Evolutionary conservation across 148 eudicot species (phyloP).

Genomic region (Dianthus caryophyllus): DNA sequence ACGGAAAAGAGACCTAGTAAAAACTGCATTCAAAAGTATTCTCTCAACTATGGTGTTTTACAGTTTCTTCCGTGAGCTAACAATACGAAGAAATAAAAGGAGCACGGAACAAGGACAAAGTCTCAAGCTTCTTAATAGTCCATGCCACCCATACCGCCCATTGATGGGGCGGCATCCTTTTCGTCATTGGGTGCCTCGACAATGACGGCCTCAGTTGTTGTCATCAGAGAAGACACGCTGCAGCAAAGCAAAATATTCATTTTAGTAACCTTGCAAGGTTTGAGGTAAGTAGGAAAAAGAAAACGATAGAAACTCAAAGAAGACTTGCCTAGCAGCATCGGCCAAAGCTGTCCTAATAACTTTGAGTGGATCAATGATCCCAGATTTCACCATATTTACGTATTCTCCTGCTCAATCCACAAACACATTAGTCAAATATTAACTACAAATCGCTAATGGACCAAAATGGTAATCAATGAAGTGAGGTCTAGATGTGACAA

Average conservation of each 20-base stretch:
- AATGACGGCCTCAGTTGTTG: slow-evolving; percentile 76
- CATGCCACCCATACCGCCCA: slow-evolving; percentile 72
- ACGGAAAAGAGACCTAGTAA: no score
- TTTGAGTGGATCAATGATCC: slow-evolving; percentile 87
- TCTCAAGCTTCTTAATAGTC: no score
- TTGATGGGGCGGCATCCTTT: slow-evolving; percentile 39
- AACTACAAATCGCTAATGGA: no score
- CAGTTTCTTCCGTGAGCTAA: no score
- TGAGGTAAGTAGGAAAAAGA: background rate
- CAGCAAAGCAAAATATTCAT: slow-evolving; percentile 6
- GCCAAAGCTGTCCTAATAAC: slow-evolving; percentile 84
- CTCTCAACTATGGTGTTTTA: no score
- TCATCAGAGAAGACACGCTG: slow-evolving; percentile 80
- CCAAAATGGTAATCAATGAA: no score
- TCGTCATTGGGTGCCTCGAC: slow-evolving; percentile 66
- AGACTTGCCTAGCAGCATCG: slow-evolving; percentile 78
- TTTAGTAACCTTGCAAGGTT: background rate
- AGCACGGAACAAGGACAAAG: no score
- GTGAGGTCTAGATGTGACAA: no score
- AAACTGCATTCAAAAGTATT: no score
- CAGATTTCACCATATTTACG: slow-evolving; percentile 83
- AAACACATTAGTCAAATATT: no score
- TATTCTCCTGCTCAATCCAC: slow-evolving; percentile 55
- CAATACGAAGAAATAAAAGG: no score
- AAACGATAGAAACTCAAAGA: background rate